Conservation (phyloP, 805 yeast species). For the Yamadazyma nakazawae region DNA sequence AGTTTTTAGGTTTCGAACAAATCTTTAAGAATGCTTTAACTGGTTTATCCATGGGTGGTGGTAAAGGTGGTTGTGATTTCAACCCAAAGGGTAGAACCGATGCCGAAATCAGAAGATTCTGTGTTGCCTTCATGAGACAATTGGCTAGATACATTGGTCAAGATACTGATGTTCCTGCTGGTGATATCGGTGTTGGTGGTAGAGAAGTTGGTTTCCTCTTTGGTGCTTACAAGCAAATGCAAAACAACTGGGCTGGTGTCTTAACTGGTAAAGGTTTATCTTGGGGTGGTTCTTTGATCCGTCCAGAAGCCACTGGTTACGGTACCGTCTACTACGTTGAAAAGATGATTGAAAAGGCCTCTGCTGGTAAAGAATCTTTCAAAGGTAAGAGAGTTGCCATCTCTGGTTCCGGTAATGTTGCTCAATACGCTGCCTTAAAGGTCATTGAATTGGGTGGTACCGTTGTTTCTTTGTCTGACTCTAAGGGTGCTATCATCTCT, state of each 20-base stretch:
- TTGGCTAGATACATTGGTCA: slow-evolving; percentile 94
- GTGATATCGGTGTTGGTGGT: slow-evolving; percentile 98
- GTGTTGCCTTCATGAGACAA: slow-evolving; percentile 93
- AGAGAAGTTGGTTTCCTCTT: slow-evolving; percentile 91
- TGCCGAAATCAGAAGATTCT: slow-evolving; percentile 93
- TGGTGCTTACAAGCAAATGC: slow-evolving; percentile 92
- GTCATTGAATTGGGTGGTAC: slow-evolving; percentile 95
- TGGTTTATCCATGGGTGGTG: slow-evolving; percentile 98
- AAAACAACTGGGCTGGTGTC: slow-evolving; percentile 94
- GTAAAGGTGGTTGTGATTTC: slow-evolving; percentile 98
- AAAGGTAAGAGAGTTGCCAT: slow-evolving; percentile 92
- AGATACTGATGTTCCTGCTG: slow-evolving; percentile 98
- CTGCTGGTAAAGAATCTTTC: slow-evolving; percentile 85
- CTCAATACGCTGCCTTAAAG: slow-evolving; percentile 97
- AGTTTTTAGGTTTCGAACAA: slow-evolving; percentile 97
- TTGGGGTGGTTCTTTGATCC: slow-evolving; percentile 99
- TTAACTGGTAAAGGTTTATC: slow-evolving; percentile 95
- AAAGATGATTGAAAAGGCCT: slow-evolving; percentile 94
- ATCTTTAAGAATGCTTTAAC: slow-evolving; percentile 97
- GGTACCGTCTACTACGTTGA: slow-evolving; percentile 96
- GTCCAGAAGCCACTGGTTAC: slow-evolving; percentile 99
- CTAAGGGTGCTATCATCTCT: slow-evolving; percentile 83
- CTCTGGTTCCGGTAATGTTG: slow-evolving; percentile 98
- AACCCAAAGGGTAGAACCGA: slow-evolving; percentile 95
- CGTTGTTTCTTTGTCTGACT: slow-evolving; percentile 92